Percentiles rank a stretch among this genome's conserved stretches.
Evolutionary conservation across 1,284 basidiomycete genomes (phyloP).

Genomic region (Farysia itapuensis): DNA sequence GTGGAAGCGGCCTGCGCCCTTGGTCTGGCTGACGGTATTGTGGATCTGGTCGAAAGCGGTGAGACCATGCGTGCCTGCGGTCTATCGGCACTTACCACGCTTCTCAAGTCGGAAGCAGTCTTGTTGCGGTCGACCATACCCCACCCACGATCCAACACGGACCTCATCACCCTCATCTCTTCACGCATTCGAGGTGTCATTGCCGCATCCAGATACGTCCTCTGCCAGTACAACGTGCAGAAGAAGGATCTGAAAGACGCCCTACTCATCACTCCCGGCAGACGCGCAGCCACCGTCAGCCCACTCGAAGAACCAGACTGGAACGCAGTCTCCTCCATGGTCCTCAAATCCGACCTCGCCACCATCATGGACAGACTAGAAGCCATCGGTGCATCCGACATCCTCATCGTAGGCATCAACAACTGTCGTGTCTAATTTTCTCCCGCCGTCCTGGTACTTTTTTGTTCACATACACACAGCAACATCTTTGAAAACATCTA

Average conservation of each 20-base stretch:
- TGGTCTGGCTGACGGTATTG: conserved; percentile 92
- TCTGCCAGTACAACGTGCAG: conserved; percentile 88
- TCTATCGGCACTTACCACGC: conserved; percentile 77
- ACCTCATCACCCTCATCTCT: conserved; percentile 77
- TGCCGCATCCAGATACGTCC: conserved; percentile 82
- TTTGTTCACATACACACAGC: no score
- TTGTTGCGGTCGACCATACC: conserved; percentile 79
- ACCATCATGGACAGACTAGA: conserved; percentile 87
- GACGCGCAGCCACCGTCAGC: conserved; percentile 85
- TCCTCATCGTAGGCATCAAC: conserved; percentile 83
- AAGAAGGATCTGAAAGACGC: conserved; percentile 70
- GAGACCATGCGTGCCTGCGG: conserved; percentile 99
- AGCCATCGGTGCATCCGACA: conserved; percentile 81
- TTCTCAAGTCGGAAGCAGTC: conserved; percentile 87
- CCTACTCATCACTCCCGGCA: conserved; percentile 78
- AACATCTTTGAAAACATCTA: no score
- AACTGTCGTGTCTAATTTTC: conserved; percentile 90
- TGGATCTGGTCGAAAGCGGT: conserved; percentile 73
- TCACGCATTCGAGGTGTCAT: conserved; percentile 89
- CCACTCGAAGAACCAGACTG: conserved; percentile 78
- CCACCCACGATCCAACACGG: conserved; percentile 67
- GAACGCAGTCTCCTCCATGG: conserved; percentile 92
- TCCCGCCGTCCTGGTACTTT: no score
- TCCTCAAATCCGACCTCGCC: conserved; percentile 80
- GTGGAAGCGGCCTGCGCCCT: conserved; percentile 97